Conservation (phyloP, 2,329 filamentous ascomycete species). For the Xylariaceae sp. region DNA sequence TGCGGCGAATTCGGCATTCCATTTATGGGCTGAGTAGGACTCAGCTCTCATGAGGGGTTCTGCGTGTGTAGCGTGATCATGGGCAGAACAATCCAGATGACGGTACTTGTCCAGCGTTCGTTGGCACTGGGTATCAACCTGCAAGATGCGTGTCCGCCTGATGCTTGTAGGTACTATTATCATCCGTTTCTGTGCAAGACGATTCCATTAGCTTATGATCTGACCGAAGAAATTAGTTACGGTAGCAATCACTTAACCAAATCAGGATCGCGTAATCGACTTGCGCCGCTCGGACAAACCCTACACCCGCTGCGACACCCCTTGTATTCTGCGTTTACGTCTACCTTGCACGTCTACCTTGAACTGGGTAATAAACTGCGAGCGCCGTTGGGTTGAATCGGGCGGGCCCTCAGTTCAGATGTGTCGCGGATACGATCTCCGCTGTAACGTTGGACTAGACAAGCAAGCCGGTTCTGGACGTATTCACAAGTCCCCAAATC, state of each 20-base stretch:
- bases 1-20: background rate
- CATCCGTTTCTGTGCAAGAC: background rate
- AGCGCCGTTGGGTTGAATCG: background rate
- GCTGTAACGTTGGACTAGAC: slow-evolving; percentile 14
- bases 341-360: background rate
- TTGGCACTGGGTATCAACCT: background rate
- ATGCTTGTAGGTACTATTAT: background rate
- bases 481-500: background rate
- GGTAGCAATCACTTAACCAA: slow-evolving; percentile 10
- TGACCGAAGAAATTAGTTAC: background rate
- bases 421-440: background rate
- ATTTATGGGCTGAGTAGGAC: background rate
- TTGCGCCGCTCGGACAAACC: background rate
- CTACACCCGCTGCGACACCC: slow-evolving; percentile 7
- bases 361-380: slow-evolving; percentile 19
- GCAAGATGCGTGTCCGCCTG: background rate
- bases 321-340: background rate
- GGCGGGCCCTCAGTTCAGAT: background rate
- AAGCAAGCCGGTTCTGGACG: background rate
- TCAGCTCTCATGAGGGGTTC: background rate
- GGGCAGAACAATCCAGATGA: background rate
- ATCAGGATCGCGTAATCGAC: slow-evolving; percentile 11
- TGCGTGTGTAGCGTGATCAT: background rate
- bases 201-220: slow-evolving; percentile 4
- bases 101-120: slow-evolving; percentile 4